These are phyloP conservation scores for Phylloporus scabripes DNA, from an alignment of 768 basidiomycete genomes.

Conservation along the genomic window DNA sequence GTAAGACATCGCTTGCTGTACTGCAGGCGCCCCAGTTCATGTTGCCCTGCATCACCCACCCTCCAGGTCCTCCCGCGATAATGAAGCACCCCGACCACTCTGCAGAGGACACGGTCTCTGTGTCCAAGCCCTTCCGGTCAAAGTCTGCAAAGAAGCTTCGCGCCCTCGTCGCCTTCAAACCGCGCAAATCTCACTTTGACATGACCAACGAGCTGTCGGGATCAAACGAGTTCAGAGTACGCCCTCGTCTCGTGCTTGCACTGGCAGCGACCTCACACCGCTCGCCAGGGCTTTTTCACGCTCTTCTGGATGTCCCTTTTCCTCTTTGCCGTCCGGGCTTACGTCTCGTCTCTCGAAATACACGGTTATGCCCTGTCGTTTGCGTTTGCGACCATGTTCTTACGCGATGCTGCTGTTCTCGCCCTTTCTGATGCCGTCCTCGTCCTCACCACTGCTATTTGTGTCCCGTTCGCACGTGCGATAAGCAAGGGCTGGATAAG, in stretches of 20 bases:
- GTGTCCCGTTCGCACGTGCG: constrained; percentile 79
- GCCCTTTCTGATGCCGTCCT: constrained; percentile 82
- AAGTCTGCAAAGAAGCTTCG: constrained; percentile 70
- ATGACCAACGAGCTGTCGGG: constrained; percentile 67
- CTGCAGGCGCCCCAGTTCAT: neutral
- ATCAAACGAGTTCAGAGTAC: constrained; percentile 80
- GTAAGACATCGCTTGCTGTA: neutral
- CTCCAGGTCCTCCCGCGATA: constrained; percentile 1
- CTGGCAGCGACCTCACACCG: constrained; percentile 1
- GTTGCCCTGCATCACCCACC: constrained; percentile 3
- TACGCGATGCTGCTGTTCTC: constrained; percentile 74
- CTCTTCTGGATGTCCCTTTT: constrained; percentile 93
- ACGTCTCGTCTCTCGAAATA: constrained; percentile 70
- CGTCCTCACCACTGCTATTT: constrained; percentile 66
- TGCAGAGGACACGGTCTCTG: constrained; percentile 60
- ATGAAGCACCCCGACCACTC: constrained; percentile 35
- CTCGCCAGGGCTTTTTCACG: constrained; percentile 78
- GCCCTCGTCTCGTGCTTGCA: neutral
- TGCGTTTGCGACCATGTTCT: constrained; percentile 82
- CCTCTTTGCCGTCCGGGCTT: constrained; percentile 73
- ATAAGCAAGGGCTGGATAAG: constrained; percentile 73
- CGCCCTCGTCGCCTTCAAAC: constrained; percentile 80
- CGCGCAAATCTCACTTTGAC: constrained; percentile 83
- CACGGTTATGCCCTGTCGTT: constrained; percentile 74
- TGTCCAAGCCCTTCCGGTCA: constrained; percentile 73